Percentiles rank a stretch among this genome's conserved stretches.
These are phyloP conservation scores for Areca catechu DNA, from an alignment of 176 grass and related monocot species.

Conservation along the genomic window DNA sequence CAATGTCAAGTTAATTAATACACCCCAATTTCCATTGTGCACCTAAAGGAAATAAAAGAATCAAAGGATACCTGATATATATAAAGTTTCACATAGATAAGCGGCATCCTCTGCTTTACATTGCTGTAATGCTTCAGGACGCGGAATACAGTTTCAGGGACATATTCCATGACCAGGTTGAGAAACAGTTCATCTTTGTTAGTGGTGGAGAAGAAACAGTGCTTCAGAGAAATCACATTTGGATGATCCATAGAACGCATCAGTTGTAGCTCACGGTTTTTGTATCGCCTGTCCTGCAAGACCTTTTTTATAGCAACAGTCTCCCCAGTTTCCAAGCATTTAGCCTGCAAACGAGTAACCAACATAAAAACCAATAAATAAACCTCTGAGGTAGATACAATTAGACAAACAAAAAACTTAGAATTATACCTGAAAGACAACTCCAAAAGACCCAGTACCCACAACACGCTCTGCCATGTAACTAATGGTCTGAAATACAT, in stretches of 20 bases:
- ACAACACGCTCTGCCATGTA: conserved; percentile 93
- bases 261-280: conserved; percentile 90
- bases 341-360: conserved; percentile 39
- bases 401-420: not conserved
- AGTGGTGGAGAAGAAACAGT: conserved; percentile 96
- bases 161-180: conserved; percentile 95
- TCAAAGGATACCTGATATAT: conserved; percentile 59
- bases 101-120: conserved; percentile 90
- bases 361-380: not conserved
- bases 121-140: conserved; percentile 97
- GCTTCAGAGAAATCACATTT: conserved; percentile 86
- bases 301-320: conserved; percentile 92
- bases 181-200: conserved; percentile 93
- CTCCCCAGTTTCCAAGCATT: conserved; percentile 87
- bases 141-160: conserved; percentile 78
- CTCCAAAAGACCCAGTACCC: conserved; percentile 86
- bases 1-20: not conserved
- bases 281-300: conserved; percentile 86
- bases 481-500: conserved; percentile 59
- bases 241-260: conserved; percentile 94
- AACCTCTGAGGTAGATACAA: not conserved
- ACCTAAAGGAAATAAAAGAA: no score
- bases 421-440: conserved; percentile 62
- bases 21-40: no score
- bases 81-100: conserved; percentile 90